These are phyloP conservation scores for Ceratocystis smalleyi DNA, from an alignment of 2,329 filamentous ascomycete genomes.

Conservation along the genomic window DNA sequence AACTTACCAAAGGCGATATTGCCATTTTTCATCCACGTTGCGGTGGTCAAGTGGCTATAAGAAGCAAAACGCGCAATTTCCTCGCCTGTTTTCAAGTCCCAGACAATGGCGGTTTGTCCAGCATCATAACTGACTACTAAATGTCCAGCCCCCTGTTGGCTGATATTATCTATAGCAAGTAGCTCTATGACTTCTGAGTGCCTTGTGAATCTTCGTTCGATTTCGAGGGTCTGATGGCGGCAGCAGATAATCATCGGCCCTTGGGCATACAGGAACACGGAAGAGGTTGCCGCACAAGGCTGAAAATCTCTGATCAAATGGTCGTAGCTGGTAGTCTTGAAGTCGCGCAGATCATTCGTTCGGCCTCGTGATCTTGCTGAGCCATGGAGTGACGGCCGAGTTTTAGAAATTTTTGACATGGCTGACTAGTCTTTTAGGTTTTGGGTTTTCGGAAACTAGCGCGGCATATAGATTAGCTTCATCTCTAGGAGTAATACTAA, in stretches of 20 bases:
- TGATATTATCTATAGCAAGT: slow-evolving; percentile 79
- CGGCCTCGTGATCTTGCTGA: slow-evolving; percentile 14
- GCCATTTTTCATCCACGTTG: slow-evolving; percentile 91
- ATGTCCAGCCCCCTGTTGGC: slow-evolving; percentile 68
- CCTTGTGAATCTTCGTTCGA: slow-evolving; percentile 71
- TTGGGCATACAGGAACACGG: slow-evolving; percentile 79
- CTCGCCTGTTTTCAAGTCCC: slow-evolving; percentile 85
- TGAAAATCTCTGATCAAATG: slow-evolving; percentile 46
- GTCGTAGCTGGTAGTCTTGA: slow-evolving; percentile 7
- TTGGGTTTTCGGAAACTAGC: neutral
- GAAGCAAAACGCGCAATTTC: slow-evolving; percentile 86
- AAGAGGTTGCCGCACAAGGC: slow-evolving; percentile 78
- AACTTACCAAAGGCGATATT: slow-evolving; percentile 85
- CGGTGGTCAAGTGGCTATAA: slow-evolving; percentile 71
- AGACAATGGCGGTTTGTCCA: slow-evolving; percentile 83
- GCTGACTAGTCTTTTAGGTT: neutral
- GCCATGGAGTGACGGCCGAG: slow-evolving; percentile 10
- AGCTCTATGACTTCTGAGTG: slow-evolving; percentile 73
- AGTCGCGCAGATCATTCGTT: slow-evolving; percentile 15
- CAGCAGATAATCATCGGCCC: slow-evolving; percentile 69
- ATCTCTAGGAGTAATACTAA: neutral
- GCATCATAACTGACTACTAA: slow-evolving; percentile 87
- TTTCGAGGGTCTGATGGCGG: slow-evolving; percentile 79
- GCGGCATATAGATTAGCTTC: neutral
- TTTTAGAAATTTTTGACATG: slow-evolving; percentile 11